Conservation (phyloP, 768 basidiomycete genomes). For the Tylopilus sp. region DNA sequence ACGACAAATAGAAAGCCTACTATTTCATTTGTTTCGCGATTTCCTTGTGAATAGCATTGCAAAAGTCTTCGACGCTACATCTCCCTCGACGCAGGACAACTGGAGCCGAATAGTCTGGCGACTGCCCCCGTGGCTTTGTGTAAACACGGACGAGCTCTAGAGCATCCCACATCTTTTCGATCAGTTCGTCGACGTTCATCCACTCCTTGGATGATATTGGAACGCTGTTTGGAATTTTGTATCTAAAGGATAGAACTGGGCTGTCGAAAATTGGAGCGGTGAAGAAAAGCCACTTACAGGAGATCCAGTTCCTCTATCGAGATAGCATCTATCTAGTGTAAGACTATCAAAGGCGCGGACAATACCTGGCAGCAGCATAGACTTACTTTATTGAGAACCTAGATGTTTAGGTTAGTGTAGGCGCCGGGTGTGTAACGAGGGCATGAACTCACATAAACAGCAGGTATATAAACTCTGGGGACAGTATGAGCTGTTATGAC, state of each 20-base stretch:
- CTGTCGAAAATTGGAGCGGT: neutral
- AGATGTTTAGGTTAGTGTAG: constrained; percentile 2
- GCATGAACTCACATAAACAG: constrained; percentile 66
- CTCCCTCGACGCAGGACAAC: constrained; percentile 76
- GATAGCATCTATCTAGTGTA: constrained; percentile 86
- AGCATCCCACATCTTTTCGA: constrained; percentile 90
- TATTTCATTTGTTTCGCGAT: constrained; percentile 98
- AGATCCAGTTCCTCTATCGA: constrained; percentile 97
- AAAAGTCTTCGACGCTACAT: constrained; percentile 82
- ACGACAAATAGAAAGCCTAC: constrained; percentile 40
- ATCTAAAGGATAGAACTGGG: constrained; percentile 36
- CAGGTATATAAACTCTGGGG: constrained; percentile 85
- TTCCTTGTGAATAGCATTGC: constrained; percentile 92
- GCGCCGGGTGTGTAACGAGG: neutral
- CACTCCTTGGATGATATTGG: constrained; percentile 92
- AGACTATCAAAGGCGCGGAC: constrained; percentile 1
- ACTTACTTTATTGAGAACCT: constrained; percentile 82
- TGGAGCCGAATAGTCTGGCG: constrained; percentile 88
- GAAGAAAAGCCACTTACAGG: constrained; percentile 44
- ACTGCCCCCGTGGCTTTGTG: constrained; percentile 89
- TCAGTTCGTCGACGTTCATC: constrained; percentile 95
- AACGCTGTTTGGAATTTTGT: constrained; percentile 94
- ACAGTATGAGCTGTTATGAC: constrained; percentile 2
- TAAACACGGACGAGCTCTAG: constrained; percentile 93
- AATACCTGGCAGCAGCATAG: neutral